Conservation (phyloP, 1,284 basidiomycete species). For the Tilletia indica region DNA sequence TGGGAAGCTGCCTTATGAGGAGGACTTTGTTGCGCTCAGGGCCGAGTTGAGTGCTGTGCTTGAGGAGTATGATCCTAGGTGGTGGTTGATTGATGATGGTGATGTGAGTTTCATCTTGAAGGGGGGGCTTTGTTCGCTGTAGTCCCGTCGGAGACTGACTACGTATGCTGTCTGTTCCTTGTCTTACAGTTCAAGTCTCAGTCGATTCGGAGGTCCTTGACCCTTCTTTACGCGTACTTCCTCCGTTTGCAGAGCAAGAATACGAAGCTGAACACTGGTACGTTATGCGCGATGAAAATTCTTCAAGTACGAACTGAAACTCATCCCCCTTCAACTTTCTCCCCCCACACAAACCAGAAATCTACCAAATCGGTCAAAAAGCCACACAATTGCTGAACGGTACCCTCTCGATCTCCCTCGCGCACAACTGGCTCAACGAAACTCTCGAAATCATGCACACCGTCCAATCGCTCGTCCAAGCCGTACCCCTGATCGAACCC, state of each 20-base stretch:
- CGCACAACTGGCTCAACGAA: constrained; percentile 87
- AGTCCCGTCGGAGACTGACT: neutral
- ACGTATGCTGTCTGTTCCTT: neutral
- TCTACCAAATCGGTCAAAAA: constrained; percentile 39
- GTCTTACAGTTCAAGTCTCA: constrained; percentile 35
- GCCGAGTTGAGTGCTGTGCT: constrained; percentile 21
- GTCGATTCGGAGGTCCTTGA: constrained; percentile 41
- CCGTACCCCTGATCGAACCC: constrained; percentile 60
- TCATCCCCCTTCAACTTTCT: constrained; percentile 56
- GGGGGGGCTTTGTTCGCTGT: neutral
- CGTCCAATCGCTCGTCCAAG: constrained; percentile 81
- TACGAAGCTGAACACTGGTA: constrained; percentile 25
- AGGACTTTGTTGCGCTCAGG: constrained; percentile 57
- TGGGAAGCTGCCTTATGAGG: constrained; percentile 36
- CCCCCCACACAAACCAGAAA: constrained; percentile 62
- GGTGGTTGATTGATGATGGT: constrained; percentile 26
- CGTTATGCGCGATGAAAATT: too few relatives aligned
- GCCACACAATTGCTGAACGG: constrained; percentile 68
- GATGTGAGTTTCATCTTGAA: neutral
- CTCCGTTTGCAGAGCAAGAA: constrained; percentile 61
- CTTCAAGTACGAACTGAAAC: too few relatives aligned
- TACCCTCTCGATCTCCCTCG: constrained; percentile 75
- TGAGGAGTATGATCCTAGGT: constrained; percentile 31
- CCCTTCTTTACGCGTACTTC: constrained; percentile 80
- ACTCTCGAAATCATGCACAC: constrained; percentile 77